Conservation (phyloP, 164 flowering plant species). For the Amborella trichopoda region DNA sequence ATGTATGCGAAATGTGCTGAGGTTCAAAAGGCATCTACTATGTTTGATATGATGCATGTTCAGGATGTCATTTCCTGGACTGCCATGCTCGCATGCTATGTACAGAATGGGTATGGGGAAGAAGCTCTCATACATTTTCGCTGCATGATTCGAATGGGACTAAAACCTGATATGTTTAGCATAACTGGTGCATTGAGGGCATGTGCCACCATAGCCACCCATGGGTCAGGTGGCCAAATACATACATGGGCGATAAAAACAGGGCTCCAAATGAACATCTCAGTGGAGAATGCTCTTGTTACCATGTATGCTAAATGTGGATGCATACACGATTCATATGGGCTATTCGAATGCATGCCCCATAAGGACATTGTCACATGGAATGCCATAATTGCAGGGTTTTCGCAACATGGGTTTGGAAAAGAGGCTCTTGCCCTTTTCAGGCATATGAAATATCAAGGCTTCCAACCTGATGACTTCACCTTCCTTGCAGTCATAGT, state of each 20-base stretch:
- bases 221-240: conserved; percentile 39
- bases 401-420: conserved; percentile 53
- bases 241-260: conserved; percentile 48
- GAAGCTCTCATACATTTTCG: conserved; percentile 39
- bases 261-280: conserved; percentile 43
- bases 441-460: conserved; percentile 32
- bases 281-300: conserved; percentile 64
- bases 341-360: conserved; percentile 33
- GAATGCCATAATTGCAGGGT: conserved; percentile 64
- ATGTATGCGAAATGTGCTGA: conserved; percentile 39
- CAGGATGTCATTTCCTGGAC: conserved; percentile 59
- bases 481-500: conserved; percentile 59
- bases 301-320: conserved; percentile 88
- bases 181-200: conserved; percentile 51
- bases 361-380: conserved; percentile 70
- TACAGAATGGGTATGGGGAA: conserved; percentile 33
- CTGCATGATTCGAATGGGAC: conserved; percentile 30
- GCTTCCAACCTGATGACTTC: conserved; percentile 44
- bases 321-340: conserved; percentile 34
- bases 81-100: conserved; percentile 57
- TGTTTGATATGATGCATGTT: conserved; percentile 38
- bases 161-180: conserved; percentile 45
- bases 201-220: conserved; percentile 50
- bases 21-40: conserved; percentile 33
- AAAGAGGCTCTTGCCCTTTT: conserved; percentile 36